These are phyloP conservation scores for Krasilnikovozyma curviuscula DNA, from an alignment of 768 basidiomycete genomes.

Conservation along the genomic window DNA sequence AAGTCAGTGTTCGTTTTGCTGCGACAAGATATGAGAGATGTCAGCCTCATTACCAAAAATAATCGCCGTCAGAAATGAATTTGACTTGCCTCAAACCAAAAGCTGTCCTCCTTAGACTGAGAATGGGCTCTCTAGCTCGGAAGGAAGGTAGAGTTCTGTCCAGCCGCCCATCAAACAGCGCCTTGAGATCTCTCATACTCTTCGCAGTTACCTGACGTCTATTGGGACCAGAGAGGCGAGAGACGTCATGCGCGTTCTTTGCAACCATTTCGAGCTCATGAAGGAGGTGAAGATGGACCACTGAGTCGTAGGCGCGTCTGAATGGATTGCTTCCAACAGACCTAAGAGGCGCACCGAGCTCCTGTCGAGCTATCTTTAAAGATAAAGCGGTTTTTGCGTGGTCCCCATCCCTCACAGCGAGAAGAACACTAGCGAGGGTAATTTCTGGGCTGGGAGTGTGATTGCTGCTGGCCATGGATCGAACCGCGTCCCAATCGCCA, in stretches of 20 bases:
- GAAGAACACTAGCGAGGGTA: conserved; percentile 56
- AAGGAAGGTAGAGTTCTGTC: conserved; percentile 69
- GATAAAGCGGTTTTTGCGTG: conserved; percentile 32
- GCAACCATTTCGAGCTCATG: conserved; percentile 56
- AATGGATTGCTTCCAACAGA: conserved; percentile 67
- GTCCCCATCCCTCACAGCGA: conserved; percentile 52
- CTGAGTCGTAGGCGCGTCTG: conserved; percentile 65
- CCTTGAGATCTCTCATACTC: conserved; percentile 26
- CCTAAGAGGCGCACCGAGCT: conserved; percentile 59
- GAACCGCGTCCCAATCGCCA: conserved; percentile 72
- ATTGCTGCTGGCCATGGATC: conserved; percentile 19
- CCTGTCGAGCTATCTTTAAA: conserved; percentile 43
- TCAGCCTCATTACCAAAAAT: too few species aligned
- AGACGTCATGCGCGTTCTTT: conserved; percentile 19
- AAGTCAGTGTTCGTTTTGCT: too few species aligned
- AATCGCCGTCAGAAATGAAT: too few species aligned
- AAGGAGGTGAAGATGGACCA: conserved; percentile 63
- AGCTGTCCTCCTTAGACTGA: conserved; percentile 74
- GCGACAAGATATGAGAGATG: too few species aligned
- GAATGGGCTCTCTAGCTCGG: conserved; percentile 63
- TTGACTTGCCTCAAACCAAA: conserved; percentile 46
- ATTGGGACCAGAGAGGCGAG: too few species aligned
- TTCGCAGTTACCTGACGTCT: too few species aligned
- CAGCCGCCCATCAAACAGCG: conserved; percentile 43
- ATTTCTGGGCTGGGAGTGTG: conserved; percentile 38